Evolutionary conservation across 2,329 filamentous ascomycete genomes (phyloP).

Genomic region (Fusarium sacchari): DNA sequence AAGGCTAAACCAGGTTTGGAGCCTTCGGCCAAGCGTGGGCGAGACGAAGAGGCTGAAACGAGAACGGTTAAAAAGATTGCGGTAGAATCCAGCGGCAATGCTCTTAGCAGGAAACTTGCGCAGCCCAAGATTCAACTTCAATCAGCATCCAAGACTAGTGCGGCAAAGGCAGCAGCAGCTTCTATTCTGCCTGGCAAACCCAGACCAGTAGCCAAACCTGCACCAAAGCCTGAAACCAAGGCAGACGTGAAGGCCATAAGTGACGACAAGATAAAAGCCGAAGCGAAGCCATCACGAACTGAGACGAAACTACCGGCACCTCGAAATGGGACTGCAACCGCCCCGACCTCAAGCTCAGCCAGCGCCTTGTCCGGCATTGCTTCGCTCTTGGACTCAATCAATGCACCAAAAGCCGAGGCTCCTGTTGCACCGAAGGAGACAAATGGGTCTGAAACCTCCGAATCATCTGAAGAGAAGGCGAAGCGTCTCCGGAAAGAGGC

Average conservation of each 20-base stretch:
- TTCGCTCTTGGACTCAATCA: conserved; percentile 63
- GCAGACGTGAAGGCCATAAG: conserved; percentile 41
- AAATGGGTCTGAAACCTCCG: conserved; percentile 60
- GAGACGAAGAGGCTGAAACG: conserved; percentile 54
- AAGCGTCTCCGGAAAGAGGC: conserved; percentile 78
- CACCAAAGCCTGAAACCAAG: conserved; percentile 49
- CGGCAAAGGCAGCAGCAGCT: conserved; percentile 46
- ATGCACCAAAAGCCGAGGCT: conserved; percentile 53
- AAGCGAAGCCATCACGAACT: conserved; percentile 41
- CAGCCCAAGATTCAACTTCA: conserved; percentile 49
- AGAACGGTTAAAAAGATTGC: conserved; percentile 56
- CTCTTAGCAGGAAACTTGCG: conserved; percentile 54
- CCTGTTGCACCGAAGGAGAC: conserved; percentile 63
- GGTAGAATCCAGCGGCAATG: conserved; percentile 51
- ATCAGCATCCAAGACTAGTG: conserved; percentile 43
- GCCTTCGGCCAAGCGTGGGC: conserved; percentile 48
- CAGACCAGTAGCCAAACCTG: conserved; percentile 55
- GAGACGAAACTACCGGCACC: conserved; percentile 46
- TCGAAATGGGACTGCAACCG: conserved; percentile 45
- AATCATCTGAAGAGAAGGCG: conserved; percentile 74
- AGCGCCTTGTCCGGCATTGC: conserved; percentile 61
- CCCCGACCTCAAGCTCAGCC: conserved; percentile 19
- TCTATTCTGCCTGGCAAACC: conserved; percentile 61
- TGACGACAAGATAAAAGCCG: conserved; percentile 48
- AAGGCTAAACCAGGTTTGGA: conserved; percentile 49